A percentile compares a stretch with the other conserved stretches of the same genome.
Conservation (phyloP, 768 basidiomycete species). For the Amylocystis lapponica region DNA sequence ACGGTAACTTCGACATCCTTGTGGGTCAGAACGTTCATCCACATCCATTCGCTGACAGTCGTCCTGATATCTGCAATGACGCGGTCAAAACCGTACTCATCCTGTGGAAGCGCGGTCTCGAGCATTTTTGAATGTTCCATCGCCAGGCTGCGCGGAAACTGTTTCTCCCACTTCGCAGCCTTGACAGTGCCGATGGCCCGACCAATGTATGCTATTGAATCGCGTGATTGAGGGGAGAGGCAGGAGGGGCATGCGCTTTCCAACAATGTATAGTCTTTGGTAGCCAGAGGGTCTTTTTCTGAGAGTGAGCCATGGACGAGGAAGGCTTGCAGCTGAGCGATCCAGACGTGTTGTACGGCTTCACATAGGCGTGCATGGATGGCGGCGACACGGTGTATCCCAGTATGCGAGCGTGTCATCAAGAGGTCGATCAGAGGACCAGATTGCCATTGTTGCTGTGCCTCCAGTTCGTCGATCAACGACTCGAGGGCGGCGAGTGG, state of each 20-base stretch:
- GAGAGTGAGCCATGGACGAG: conserved; percentile 73
- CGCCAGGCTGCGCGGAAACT: conserved; percentile 64
- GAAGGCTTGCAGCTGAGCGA: conserved; percentile 76
- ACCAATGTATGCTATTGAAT: conserved; percentile 84
- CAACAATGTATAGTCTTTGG: conserved; percentile 51
- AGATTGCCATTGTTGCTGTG: conserved; percentile 53
- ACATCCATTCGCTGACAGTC: conserved; percentile 90
- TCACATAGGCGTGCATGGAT: conserved; percentile 68
- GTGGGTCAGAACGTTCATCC: conserved; percentile 81
- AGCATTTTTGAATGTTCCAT: conserved; percentile 60
- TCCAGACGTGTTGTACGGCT: conserved; percentile 79
- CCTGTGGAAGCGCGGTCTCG: conserved; percentile 64
- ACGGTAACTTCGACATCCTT: conserved; percentile 81
- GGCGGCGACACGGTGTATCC: conserved; percentile 67
- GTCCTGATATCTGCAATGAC: conserved; percentile 71
- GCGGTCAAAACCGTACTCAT: conserved; percentile 70
- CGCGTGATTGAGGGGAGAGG: conserved; percentile 62
- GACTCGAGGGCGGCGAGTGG: conserved; percentile 68
- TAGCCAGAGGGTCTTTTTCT: conserved; percentile 57
- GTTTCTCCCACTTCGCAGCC: conserved; percentile 70
- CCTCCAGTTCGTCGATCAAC: conserved; percentile 57
- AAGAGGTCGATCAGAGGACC: conserved; percentile 81
- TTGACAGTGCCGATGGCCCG: conserved; percentile 83
- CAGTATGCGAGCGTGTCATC: conserved; percentile 64
- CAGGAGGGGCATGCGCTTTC: conserved; percentile 71